These are phyloP conservation scores for Limnanthes douglasii DNA, from an alignment of 345 rosid species.

Conservation along the genomic window DNA sequence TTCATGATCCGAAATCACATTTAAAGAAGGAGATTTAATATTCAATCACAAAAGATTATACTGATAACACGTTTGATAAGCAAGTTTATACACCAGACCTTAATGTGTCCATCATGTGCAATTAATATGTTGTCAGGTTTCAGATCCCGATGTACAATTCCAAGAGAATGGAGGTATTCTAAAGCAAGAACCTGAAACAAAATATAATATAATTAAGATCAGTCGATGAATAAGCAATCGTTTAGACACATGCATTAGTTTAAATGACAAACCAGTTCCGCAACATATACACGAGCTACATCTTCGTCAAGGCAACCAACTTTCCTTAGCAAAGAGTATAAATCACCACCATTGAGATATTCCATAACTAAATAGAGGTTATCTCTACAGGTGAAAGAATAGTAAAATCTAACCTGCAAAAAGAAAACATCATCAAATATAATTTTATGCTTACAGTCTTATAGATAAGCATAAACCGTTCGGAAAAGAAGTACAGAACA, in stretches of 20 bases:
- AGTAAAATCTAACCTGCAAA: slow-evolving; percentile 70
- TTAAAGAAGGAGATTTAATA: no score
- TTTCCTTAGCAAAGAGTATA: slow-evolving; percentile 62
- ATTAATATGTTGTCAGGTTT: slow-evolving; percentile 79
- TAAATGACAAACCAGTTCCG: slow-evolving; percentile 58
- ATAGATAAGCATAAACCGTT: not conserved
- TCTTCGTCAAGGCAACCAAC: slow-evolving; percentile 75
- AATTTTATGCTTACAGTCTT: slow-evolving; percentile 1
- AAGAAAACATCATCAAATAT: slow-evolving; percentile 6
- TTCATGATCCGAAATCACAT: no score
- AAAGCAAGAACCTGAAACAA: slow-evolving; percentile 73
- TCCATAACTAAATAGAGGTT: slow-evolving; percentile 90
- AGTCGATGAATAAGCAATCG: slow-evolving; percentile 4
- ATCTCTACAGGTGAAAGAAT: slow-evolving; percentile 79
- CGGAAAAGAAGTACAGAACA: not conserved
- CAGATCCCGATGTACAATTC: slow-evolving; percentile 73
- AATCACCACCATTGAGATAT: slow-evolving; percentile 81
- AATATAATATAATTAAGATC: slow-evolving; percentile 2
- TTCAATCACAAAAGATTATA: no score
- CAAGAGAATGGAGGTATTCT: slow-evolving; percentile 66
- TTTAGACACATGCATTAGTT: slow-evolving; percentile 6
- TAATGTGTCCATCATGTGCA: slow-evolving; percentile 74
- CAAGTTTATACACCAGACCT: slow-evolving; percentile 35
- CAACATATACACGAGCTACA: slow-evolving; percentile 61
- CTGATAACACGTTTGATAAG: no score